Conservation (phyloP, 148 eudicot genomes). For the Rhododendron ferrugineum region DNA sequence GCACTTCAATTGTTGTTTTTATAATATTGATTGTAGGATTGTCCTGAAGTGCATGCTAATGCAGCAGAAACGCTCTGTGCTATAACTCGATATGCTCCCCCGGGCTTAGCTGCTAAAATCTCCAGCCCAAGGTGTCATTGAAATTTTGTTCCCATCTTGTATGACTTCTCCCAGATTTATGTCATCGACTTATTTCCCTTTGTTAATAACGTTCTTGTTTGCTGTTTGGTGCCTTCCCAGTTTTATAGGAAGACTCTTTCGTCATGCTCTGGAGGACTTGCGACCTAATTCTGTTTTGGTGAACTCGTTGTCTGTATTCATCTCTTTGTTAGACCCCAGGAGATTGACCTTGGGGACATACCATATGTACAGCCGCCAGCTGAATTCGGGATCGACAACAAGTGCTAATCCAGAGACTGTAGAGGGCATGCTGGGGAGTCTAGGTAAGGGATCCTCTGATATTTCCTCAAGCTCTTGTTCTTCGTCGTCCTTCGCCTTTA, state of each 20-base stretch:
- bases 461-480: neutral
- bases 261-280: conserved; percentile 83
- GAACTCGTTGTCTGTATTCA: conserved; percentile 77
- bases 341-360: conserved; percentile 64
- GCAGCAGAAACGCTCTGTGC: conserved; percentile 92
- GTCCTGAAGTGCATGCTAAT: conserved; percentile 96
- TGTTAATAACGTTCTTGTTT: conserved; percentile 5
- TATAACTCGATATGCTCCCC: conserved; percentile 81
- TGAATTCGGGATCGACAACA: conserved; percentile 51
- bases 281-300: conserved; percentile 92
- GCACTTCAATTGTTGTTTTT: neutral
- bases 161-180: neutral
- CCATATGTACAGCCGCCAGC: conserved; percentile 67
- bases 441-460: conserved; percentile 43
- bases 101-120: conserved; percentile 73
- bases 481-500: neutral
- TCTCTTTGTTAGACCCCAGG: conserved; percentile 92
- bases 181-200: neutral
- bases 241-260: conserved; percentile 76
- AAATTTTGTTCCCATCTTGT: neutral
- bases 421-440: conserved; percentile 79
- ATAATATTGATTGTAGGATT: conserved; percentile 50
- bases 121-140: conserved; percentile 75
- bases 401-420: conserved; percentile 73
- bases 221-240: conserved; percentile 33